phyloP scores from a whole-genome alignment of 176 grass and related monocot species.

The Oryza meridionalis region DNA sequence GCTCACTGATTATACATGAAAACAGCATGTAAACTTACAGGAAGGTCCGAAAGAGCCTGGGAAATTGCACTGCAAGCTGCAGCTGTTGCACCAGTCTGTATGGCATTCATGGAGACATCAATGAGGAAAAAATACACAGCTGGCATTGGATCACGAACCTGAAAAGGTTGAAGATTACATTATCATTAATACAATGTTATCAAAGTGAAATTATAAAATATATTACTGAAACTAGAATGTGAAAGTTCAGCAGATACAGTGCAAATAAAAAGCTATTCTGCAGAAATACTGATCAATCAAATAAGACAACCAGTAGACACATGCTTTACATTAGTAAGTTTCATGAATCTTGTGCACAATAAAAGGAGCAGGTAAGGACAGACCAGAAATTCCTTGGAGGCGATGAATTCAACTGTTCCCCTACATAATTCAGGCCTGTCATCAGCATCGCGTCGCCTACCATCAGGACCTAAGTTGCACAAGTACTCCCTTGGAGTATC shows the following conservation, averaged over 20 bases:
- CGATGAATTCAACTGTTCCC: conserved; percentile 98
- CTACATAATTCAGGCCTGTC: conserved; percentile 95
- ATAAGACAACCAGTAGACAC: neutral
- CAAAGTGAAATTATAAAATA: conserved; percentile 1
- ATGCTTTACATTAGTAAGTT: neutral
- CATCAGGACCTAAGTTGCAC: conserved; percentile 95
- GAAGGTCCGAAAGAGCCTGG: conserved; percentile 82
- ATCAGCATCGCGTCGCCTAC: conserved; percentile 93
- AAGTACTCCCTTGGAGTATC: conserved; percentile 94
- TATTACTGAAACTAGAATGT: neutral
- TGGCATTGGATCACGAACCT: conserved; percentile 98
- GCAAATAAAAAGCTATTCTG: neutral
- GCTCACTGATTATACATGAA: neutral
- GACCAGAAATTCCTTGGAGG: conserved; percentile 96
- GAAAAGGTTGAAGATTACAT: conserved; percentile 17
- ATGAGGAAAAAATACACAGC: conserved; percentile 96
- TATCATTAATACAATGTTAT: neutral
- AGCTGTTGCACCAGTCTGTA: conserved; percentile 89
- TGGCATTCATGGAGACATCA: conserved; percentile 94
- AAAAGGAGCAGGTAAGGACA: conserved; percentile 40
- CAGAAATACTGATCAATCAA: neutral
- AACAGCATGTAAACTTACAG: conserved; percentile 68
- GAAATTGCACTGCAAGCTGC: conserved; percentile 94
- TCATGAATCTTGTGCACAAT: neutral
- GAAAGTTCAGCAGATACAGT: neutral